Evolutionary conservation across 768 basidiomycete genomes (phyloP).

Genomic region (Auricularia sp.): DNA sequence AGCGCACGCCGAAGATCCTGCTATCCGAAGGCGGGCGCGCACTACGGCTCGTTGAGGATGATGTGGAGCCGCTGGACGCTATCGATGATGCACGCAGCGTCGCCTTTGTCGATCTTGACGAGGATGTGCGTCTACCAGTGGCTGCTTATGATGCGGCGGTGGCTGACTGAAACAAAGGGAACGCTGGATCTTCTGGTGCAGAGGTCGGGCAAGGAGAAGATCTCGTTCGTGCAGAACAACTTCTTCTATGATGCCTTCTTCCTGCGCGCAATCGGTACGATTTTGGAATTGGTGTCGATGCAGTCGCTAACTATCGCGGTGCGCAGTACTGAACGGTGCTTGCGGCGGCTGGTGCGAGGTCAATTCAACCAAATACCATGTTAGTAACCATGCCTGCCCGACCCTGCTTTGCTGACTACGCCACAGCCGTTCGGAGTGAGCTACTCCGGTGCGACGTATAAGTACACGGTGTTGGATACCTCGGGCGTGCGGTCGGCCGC

Average conservation of each 20-base stretch:
- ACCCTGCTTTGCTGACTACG: slow-evolving; percentile 1
- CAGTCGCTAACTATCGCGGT: too few species aligned
- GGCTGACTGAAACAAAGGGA: slow-evolving; percentile 41
- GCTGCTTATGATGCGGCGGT: background rate
- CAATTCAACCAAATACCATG: slow-evolving; percentile 62
- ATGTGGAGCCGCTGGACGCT: slow-evolving; percentile 48
- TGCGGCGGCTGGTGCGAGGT: slow-evolving; percentile 73
- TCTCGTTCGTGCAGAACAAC: slow-evolving; percentile 89
- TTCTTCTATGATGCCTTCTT: slow-evolving; percentile 99
- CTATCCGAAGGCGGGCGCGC: slow-evolving; percentile 55
- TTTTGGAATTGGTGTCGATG: background rate
- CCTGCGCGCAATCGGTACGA: slow-evolving; percentile 85
- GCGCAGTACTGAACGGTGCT: slow-evolving; percentile 80
- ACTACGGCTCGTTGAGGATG: slow-evolving; percentile 46
- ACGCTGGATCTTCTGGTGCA: slow-evolving; percentile 88
- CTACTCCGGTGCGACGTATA: slow-evolving; percentile 91
- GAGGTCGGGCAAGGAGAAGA: slow-evolving; percentile 57
- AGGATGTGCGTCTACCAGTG: slow-evolving; percentile 60
- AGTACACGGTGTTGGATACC: slow-evolving; percentile 93
- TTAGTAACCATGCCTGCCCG: slow-evolving; percentile 28
- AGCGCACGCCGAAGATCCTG: slow-evolving; percentile 45
- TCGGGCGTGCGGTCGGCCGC: slow-evolving; percentile 81
- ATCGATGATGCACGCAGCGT: slow-evolving; percentile 73
- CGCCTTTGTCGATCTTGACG: slow-evolving; percentile 86
- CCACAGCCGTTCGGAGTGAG: slow-evolving; percentile 83